These are phyloP conservation scores for Tulasnella sp. DNA, from an alignment of 768 basidiomycete genomes.

Conservation along the genomic window DNA sequence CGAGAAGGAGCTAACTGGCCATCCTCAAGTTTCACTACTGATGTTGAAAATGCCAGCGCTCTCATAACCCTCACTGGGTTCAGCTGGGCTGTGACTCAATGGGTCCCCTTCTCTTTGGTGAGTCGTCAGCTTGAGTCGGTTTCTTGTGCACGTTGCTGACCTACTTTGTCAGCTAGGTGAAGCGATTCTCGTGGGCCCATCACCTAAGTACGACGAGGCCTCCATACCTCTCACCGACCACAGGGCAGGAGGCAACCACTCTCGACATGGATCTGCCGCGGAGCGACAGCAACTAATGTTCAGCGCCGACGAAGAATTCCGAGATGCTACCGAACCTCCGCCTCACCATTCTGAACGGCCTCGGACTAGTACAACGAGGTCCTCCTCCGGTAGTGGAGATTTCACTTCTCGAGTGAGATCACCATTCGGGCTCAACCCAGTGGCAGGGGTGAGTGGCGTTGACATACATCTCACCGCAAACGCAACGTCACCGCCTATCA, in stretches of 20 bases:
- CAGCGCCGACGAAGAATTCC: conserved; percentile 11
- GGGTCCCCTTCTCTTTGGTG: conserved; percentile 88
- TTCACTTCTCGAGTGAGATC: not conserved
- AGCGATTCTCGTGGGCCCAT: conserved; percentile 63
- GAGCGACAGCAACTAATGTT: conserved; percentile 17
- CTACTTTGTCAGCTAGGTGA: conserved; percentile 48
- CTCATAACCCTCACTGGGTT: conserved; percentile 74
- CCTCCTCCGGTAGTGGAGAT: conserved; percentile 1
- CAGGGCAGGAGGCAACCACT: not conserved
- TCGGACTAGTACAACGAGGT: not conserved
- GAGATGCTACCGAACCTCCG: not conserved
- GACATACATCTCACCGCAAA: not conserved
- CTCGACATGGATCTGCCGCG: not conserved
- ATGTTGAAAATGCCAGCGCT: conserved; percentile 55
- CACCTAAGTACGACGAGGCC: conserved; percentile 24
- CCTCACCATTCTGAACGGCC: not conserved
- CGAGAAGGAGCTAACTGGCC: conserved; percentile 9
- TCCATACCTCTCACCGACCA: conserved; percentile 5
- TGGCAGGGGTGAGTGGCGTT: not conserved
- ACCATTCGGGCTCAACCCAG: conserved; percentile 3
- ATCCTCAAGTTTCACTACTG: conserved; percentile 49
- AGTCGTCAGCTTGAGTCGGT: conserved; percentile 22
- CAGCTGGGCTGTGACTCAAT: conserved; percentile 85
- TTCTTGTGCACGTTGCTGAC: conserved; percentile 19
- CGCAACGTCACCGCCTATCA: not conserved